phyloP scores from a whole-genome alignment of 2,329 filamentous ascomycete genomes.

The Diaporthe australafricana region DNA sequence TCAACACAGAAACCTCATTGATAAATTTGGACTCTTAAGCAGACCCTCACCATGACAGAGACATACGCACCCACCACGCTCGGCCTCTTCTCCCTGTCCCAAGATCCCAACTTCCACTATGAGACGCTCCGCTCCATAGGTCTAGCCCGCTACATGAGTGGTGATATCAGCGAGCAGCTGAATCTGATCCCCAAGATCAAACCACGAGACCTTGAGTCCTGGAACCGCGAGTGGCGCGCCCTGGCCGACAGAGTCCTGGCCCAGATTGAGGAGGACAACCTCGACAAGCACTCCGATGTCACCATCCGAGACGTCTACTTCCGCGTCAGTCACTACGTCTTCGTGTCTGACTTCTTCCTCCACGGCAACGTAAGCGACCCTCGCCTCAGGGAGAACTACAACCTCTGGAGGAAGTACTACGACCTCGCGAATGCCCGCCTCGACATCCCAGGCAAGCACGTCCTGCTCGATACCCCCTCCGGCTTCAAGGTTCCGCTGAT shows the following conservation, averaged over 20 bases:
- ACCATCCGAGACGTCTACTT: slow-evolving; percentile 42
- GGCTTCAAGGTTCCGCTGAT: neutral
- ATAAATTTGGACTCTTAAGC: neutral
- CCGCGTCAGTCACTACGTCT: slow-evolving; percentile 54
- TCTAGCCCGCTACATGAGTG: neutral
- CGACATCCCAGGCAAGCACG: slow-evolving; percentile 49
- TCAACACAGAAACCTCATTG: neutral
- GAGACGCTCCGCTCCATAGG: neutral
- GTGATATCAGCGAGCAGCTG: neutral
- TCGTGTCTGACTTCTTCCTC: slow-evolving; percentile 55
- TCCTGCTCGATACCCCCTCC: slow-evolving; percentile 42
- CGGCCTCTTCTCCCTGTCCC: neutral
- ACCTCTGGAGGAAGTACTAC: slow-evolving; percentile 50
- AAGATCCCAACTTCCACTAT: slow-evolving; percentile 1
- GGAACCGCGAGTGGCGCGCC: neutral
- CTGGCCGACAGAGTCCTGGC: neutral
- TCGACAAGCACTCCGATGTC: neutral
- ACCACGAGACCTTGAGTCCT: neutral
- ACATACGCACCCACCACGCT: neutral
- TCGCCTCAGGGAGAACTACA: slow-evolving; percentile 45
- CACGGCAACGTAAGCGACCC: slow-evolving; percentile 54
- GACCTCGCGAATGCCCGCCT: slow-evolving; percentile 49
- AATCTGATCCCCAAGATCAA: neutral
- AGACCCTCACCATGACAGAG: neutral
- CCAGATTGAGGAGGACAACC: neutral